A percentile compares a stretch with the other conserved stretches of the same genome.
Conservation (phyloP, 1,139 yeast species). For the Pichia sp. region DNA sequence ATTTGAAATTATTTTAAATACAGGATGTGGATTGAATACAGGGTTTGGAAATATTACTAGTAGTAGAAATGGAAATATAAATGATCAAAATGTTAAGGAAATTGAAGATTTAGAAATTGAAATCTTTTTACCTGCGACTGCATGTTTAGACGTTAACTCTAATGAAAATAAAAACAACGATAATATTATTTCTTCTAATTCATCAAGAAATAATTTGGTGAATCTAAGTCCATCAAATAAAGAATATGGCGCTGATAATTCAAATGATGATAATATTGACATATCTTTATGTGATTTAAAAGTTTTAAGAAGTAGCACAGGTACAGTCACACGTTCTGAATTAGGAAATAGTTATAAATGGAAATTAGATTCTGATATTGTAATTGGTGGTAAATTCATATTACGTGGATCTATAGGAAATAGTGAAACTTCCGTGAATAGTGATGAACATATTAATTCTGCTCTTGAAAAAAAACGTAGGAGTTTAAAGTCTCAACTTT, state of each 20-base stretch:
- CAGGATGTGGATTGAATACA: conserved; percentile 30
- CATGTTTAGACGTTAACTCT: conserved; percentile 14
- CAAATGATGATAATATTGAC: conserved; percentile 16
- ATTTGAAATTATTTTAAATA: conserved; percentile 63
- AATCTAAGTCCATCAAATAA: conserved; percentile 6
- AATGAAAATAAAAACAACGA: conserved; percentile 3
- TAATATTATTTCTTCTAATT: not conserved
- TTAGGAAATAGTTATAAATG: conserved; percentile 63
- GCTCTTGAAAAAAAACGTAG: not conserved
- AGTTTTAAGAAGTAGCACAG: conserved; percentile 58
- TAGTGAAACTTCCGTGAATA: not conserved
- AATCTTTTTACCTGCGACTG: conserved; percentile 31
- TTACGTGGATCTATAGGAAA: conserved; percentile 48
- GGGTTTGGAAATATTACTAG: conserved; percentile 22
- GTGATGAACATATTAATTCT: not conserved
- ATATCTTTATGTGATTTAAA: conserved; percentile 30
- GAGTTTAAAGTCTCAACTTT: not conserved
- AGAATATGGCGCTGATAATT: conserved; percentile 16
- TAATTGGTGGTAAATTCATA: conserved; percentile 64
- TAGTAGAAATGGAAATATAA: conserved; percentile 29
- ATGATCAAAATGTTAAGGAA: conserved; percentile 45
- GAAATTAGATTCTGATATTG: conserved; percentile 56
- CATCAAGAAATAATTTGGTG: not conserved
- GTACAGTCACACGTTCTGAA: conserved; percentile 56
- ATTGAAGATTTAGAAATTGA: conserved; percentile 55